These are phyloP conservation scores for Blastocladiella emersonii DNA, from an alignment of 371 early-diverging fungal species.

Conservation along the genomic window DNA sequence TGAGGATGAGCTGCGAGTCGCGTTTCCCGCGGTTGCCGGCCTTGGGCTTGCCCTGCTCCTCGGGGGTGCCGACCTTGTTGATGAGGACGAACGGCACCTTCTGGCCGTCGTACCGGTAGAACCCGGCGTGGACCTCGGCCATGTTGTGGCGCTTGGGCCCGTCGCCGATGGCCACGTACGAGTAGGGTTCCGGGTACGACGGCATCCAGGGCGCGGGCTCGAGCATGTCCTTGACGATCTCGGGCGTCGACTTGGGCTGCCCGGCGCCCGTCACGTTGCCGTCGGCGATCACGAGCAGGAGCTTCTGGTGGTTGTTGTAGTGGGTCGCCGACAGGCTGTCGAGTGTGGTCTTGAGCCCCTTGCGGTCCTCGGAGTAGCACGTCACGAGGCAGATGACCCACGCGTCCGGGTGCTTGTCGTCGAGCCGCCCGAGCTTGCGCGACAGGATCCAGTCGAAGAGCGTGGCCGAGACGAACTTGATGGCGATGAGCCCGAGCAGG, in stretches of 20 bases:
- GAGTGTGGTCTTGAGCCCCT: conserved; percentile 26
- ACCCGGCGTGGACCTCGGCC: conserved; percentile 25
- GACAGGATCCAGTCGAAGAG: conserved; percentile 69
- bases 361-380: conserved; percentile 30
- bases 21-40: conserved; percentile 39
- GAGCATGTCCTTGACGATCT: conserved; percentile 54
- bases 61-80: conserved; percentile 19
- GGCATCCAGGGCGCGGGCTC: neutral
- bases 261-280: conserved; percentile 36
- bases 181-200: neutral
- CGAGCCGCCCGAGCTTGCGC: conserved; percentile 29
- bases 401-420: neutral
- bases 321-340: conserved; percentile 25
- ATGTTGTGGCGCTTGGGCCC: conserved; percentile 46
- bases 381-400: conserved; percentile 18
- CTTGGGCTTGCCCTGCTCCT: conserved; percentile 14
- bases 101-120: conserved; percentile 3
- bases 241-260: conserved; percentile 51
- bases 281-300: conserved; percentile 37
- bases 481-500: conserved; percentile 62
- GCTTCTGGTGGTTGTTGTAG: conserved; percentile 20
- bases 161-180: conserved; percentile 44
- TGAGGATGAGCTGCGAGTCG: conserved; percentile 33
- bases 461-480: conserved; percentile 67
- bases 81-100: conserved; percentile 17